Percentiles rank a stretch among this genome's conserved stretches.
phyloP scores from a whole-genome alignment of 2,329 filamentous ascomycete genomes.

The Teratosphaeria gauchensis region DNA sequence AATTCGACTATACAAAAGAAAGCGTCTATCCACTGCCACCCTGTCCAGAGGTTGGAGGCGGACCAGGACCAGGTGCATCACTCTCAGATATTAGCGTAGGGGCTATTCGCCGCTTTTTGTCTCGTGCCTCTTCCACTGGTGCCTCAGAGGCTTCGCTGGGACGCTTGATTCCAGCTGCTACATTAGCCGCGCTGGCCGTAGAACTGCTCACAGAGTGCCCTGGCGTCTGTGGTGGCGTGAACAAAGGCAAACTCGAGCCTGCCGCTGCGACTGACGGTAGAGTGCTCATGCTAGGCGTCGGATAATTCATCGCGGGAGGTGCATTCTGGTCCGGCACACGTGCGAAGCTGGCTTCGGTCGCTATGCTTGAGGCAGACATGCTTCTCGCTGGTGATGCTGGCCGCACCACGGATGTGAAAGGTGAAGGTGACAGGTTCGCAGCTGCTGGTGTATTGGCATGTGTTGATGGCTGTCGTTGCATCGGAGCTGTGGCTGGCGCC shows the following conservation, averaged over 20 bases:
- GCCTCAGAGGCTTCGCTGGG: conserved; percentile 16
- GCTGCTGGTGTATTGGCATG: conserved; percentile 39
- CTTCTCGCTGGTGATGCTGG: conserved; percentile 73
- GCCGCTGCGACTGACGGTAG: conserved; percentile 28
- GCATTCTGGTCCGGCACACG: conserved; percentile 37
- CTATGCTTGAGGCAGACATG: conserved; percentile 74
- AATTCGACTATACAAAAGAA: neutral
- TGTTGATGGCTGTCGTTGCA: conserved; percentile 4
- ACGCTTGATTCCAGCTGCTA: conserved; percentile 14
- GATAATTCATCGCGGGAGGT: conserved; percentile 26
- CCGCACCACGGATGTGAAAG: conserved; percentile 39
- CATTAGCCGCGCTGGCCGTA: conserved; percentile 30
- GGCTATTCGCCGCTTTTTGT: conserved; percentile 37
- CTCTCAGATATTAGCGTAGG: conserved; percentile 23
- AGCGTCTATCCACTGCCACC: neutral
- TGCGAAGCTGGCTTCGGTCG: conserved; percentile 47
- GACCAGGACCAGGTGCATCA: neutral
- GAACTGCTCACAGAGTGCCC: conserved; percentile 33
- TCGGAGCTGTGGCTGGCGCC: conserved; percentile 3
- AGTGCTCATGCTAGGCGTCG: conserved; percentile 24
- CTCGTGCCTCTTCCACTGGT: conserved; percentile 24
- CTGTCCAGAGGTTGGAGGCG: neutral
- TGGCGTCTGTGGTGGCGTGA: conserved; percentile 86
- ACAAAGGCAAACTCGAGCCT: conserved; percentile 54
- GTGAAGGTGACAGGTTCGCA: conserved; percentile 49